A percentile compares a stretch with the other conserved stretches of the same genome.
phyloP scores from a whole-genome alignment of 306 rosid species.

The Lithocarpus polystachyus region DNA sequence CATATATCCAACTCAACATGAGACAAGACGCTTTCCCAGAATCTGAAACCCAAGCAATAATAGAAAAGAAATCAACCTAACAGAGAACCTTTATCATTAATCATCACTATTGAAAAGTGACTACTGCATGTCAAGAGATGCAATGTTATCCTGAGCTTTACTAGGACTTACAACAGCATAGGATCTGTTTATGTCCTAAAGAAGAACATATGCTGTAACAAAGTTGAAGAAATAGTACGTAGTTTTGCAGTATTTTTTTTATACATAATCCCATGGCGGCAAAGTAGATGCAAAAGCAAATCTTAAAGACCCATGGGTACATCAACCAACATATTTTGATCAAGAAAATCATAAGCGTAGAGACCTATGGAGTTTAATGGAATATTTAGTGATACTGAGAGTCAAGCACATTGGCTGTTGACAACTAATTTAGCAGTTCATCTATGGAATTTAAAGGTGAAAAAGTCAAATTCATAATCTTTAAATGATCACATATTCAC shows the following conservation, averaged over 20 bases:
- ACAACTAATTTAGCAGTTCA: neutral
- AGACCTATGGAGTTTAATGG: neutral
- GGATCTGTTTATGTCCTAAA: neutral
- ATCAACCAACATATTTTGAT: neutral
- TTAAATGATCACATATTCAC: neutral
- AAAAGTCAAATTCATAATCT: neutral
- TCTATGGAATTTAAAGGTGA: neutral
- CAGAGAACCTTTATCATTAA: neutral
- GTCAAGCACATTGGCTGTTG: constrained; percentile 1
- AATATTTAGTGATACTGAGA: neutral
- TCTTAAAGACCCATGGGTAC: neutral
- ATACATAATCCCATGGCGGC: neutral
- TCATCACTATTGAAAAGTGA: neutral
- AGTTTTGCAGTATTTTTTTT: neutral
- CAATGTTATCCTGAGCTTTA: neutral
- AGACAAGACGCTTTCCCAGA: constrained; percentile 9
- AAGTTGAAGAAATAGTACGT: neutral
- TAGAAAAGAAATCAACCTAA: neutral
- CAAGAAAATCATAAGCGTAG: neutral
- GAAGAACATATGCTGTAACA: neutral
- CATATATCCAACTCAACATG: constrained; percentile 14
- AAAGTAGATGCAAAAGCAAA: neutral
- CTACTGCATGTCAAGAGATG: neutral
- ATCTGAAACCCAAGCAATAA: neutral
- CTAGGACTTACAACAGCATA: neutral